These are phyloP conservation scores for Russula vinacea DNA, from an alignment of 768 basidiomycete genomes.

Conservation along the genomic window DNA sequence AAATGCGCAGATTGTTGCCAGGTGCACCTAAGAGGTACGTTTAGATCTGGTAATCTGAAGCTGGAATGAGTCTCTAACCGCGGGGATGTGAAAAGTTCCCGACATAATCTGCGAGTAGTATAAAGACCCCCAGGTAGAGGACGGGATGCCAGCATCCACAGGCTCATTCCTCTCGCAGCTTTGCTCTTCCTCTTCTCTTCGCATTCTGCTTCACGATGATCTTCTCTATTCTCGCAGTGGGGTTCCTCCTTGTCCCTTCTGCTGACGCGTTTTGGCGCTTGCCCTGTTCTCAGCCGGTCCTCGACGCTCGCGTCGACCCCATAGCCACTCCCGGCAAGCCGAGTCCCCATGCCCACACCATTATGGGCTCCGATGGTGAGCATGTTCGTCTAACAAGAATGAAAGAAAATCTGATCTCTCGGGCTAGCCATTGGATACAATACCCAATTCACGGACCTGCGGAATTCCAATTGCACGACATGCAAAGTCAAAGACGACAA, in stretches of 20 bases:
- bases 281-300: slow-evolving; percentile 20
- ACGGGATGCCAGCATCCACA: slow-evolving; percentile 11
- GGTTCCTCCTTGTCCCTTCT: slow-evolving; percentile 17
- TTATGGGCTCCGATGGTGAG: slow-evolving; percentile 27
- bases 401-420: background rate
- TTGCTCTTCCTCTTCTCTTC: background rate
- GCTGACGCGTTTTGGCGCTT: slow-evolving; percentile 23
- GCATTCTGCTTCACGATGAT: slow-evolving; percentile 6
- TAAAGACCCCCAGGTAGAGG: slow-evolving; percentile 5
- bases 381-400: background rate
- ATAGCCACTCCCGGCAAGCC: slow-evolving; percentile 16
- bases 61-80: slow-evolving; percentile 5
- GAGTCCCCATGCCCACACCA: slow-evolving; percentile 24
- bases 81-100: slow-evolving; percentile 11
- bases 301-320: slow-evolving; percentile 25
- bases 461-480: slow-evolving; percentile 21
- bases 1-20: slow-evolving; percentile 7
- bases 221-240: slow-evolving; percentile 11
- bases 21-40: slow-evolving; percentile 11
- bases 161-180: background rate
- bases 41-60: slow-evolving; percentile 13
- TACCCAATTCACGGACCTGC: slow-evolving; percentile 21
- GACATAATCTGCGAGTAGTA: slow-evolving; percentile 14
- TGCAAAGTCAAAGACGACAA: slow-evolving; percentile 28
- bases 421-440: slow-evolving; percentile 16